Evolutionary conservation across 2,329 filamentous ascomycete genomes (phyloP).

Genomic region (Pyricularia sp.): DNA sequence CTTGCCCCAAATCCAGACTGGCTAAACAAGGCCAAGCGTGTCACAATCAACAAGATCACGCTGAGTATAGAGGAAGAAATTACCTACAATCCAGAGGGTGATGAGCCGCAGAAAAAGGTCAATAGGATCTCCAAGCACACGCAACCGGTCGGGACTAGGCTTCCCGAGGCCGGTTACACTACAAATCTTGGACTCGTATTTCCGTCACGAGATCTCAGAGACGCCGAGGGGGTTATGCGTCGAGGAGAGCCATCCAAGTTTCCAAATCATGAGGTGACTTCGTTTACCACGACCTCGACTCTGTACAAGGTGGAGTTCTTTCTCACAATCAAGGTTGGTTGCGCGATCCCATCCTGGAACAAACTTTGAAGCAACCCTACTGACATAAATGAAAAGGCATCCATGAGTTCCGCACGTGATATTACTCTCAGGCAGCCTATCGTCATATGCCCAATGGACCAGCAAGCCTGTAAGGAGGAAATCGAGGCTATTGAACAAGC

Average conservation of each 20-base stretch:
- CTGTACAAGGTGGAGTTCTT: slow-evolving; percentile 99
- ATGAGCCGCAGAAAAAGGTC: slow-evolving; percentile 83
- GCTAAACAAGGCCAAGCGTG: slow-evolving; percentile 80
- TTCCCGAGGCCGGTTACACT: slow-evolving; percentile 86
- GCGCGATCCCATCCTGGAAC: not conserved
- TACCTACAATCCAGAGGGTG: slow-evolving; percentile 96
- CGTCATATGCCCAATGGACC: slow-evolving; percentile 90
- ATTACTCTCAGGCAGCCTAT: slow-evolving; percentile 86
- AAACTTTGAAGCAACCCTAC: not conserved
- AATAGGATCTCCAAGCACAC: slow-evolving; percentile 81
- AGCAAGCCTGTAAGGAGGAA: slow-evolving; percentile 93
- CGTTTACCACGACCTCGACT: slow-evolving; percentile 88
- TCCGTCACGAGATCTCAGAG: slow-evolving; percentile 78
- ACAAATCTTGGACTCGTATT: slow-evolving; percentile 89
- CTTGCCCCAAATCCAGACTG: slow-evolving; percentile 86
- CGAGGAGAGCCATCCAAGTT: slow-evolving; percentile 71
- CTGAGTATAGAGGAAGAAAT: slow-evolving; percentile 95
- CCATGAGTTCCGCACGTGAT: slow-evolving; percentile 79
- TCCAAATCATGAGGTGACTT: slow-evolving; percentile 77
- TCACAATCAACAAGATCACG: slow-evolving; percentile 90
- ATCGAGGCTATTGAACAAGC: slow-evolving; percentile 98
- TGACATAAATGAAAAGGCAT: slow-evolving; percentile 49
- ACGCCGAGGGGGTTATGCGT: slow-evolving; percentile 79
- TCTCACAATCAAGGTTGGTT: slow-evolving; percentile 77
- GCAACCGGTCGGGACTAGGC: slow-evolving; percentile 69